These are phyloP conservation scores for Botrytis hyacinthi DNA, from an alignment of 2,329 filamentous ascomycete species.

Conservation along the genomic window DNA sequence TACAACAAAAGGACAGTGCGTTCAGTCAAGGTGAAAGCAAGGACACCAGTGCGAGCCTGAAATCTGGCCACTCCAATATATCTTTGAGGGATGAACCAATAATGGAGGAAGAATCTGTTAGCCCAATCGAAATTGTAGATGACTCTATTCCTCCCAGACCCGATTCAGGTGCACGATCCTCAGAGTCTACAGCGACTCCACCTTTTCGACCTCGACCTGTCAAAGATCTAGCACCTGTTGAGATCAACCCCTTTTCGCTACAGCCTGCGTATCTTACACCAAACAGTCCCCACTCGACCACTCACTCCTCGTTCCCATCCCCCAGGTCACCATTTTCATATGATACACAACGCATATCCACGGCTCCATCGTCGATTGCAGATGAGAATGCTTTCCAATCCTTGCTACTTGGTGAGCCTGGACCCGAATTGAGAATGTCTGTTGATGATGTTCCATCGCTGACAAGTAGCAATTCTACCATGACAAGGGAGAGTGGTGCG, in stretches of 20 bases:
- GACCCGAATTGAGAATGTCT: slow-evolving; percentile 68
- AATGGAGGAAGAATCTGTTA: slow-evolving; percentile 45
- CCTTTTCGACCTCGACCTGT: slow-evolving; percentile 32
- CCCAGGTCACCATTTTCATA: slow-evolving; percentile 68
- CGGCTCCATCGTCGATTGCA: slow-evolving; percentile 69
- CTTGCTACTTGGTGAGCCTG: slow-evolving; percentile 69
- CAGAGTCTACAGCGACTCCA: slow-evolving; percentile 37
- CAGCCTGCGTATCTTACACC: slow-evolving; percentile 47
- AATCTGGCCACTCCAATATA: slow-evolving; percentile 49
- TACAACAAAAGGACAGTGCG: slow-evolving; percentile 48
- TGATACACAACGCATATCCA: slow-evolving; percentile 70
- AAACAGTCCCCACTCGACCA: slow-evolving; percentile 65
- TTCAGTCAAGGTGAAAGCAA: slow-evolving; percentile 45
- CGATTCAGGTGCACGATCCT: slow-evolving; percentile 39
- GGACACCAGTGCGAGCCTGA: slow-evolving; percentile 41
- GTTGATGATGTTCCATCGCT: slow-evolving; percentile 71
- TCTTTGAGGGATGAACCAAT: slow-evolving; percentile 54
- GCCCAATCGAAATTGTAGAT: slow-evolving; percentile 42
- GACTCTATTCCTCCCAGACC: slow-evolving; percentile 41
- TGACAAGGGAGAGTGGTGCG: slow-evolving; percentile 64
- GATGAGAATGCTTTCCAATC: slow-evolving; percentile 72
- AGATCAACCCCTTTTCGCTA: slow-evolving; percentile 47
- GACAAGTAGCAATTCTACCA: slow-evolving; percentile 75
- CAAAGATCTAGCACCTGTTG: slow-evolving; percentile 51
- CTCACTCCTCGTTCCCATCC: slow-evolving; percentile 55